These are phyloP conservation scores for Tuber indicum DNA, from an alignment of 495 filamentous ascomycete species.

Conservation along the genomic window DNA sequence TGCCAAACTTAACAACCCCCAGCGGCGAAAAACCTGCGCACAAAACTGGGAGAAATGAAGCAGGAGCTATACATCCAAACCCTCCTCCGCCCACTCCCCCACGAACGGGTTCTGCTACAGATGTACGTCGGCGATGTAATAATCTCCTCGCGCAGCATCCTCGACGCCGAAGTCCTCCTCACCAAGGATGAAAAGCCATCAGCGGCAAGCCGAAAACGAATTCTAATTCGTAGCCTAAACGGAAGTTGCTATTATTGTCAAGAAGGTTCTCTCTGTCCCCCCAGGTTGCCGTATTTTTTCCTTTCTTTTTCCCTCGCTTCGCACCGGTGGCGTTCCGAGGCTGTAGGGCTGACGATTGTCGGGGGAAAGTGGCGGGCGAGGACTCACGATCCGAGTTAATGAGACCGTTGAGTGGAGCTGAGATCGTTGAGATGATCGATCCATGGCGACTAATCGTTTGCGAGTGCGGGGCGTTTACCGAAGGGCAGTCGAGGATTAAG, in stretches of 20 bases:
- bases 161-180: slow-evolving; percentile 4
- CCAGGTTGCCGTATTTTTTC: not conserved
- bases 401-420: not conserved
- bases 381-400: not conserved
- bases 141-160: not conserved
- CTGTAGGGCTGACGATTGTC: not conserved
- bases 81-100: not conserved
- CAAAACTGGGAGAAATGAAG: not conserved
- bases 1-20: not conserved
- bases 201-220: not conserved
- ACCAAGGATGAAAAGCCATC: not conserved
- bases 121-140: slow-evolving; percentile 6
- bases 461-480: not conserved
- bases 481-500: not conserved
- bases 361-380: not conserved
- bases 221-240: slow-evolving; percentile 5
- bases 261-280: not conserved
- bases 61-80: not conserved
- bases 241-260: slow-evolving; percentile 6
- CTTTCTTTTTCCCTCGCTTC: not conserved
- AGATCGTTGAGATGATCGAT: slow-evolving; percentile 9
- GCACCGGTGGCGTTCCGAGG: not conserved
- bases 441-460: not conserved
- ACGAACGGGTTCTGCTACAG: not conserved
- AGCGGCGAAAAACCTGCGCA: not conserved